Evolutionary conservation across 345 rosid species (phyloP), one percentile per base, ranked within the genome.

Genomic region (Lepidium africanum): DNA sequence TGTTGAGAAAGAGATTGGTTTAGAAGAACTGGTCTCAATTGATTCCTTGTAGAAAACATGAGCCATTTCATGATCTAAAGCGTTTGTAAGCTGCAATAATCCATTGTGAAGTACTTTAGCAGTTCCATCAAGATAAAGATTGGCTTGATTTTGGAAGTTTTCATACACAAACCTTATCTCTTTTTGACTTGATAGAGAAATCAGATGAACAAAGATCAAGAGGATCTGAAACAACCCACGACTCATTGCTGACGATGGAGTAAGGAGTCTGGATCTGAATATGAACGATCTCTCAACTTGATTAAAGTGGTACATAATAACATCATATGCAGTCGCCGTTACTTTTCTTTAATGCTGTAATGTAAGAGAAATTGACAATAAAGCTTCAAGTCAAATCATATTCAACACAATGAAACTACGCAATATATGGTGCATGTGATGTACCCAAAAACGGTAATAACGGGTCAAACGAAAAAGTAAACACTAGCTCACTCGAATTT

Each of bases 51-150:
- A 69, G 79, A 85, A 83, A 63, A 80, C 85, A 69, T 77, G 84
- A 38, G 76, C 91, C 14, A 8, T 35, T 38, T 82, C 39, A 6
- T 53, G 53, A 2, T 77, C 8, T 14, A 73, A 54, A 57, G 75
- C 75, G 65, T 85, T 77, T 48, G 90, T 85, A 0, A 87, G 82
- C 83, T 85, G 80, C 50, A 83, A 48, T 3, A 83, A 63, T 35
- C 90, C 90, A 45, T 9, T 57, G 53, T 51, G 52, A 16, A 72
- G 84, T 42, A 82, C 61, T 2, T 10, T 48, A 9, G 90, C 83
- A 10, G 56, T 51, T 11, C 78, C 81, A 39, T 70, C 79, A 33
- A 16, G 59, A 39, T 56, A 36, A 11, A 87, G 76, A 40, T 76
- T 71, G 0, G 71, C 59, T 59, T 60, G 77, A 5, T 0, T 3